Evolutionary conservation across 2,329 filamentous ascomycete genomes (phyloP), one percentile per base, ranked within the genome.

Genomic region (Claviceps spartinae): DNA sequence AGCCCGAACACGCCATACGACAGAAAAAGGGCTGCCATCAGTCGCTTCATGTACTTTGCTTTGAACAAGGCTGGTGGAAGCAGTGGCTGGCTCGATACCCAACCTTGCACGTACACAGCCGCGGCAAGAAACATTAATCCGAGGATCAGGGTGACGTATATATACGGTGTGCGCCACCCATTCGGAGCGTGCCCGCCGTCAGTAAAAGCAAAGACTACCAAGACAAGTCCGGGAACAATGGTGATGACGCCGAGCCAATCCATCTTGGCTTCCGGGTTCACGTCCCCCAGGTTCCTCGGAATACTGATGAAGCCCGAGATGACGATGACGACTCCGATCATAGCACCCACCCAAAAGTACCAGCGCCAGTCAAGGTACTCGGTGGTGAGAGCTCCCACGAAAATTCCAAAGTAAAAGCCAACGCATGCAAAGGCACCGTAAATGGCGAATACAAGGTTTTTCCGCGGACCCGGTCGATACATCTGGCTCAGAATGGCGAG

Each of bases 191-290:
- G 80, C 0, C 81, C 77, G 7, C 81, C 82, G 47, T 88, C 82
- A 0, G 86, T 89, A 49, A 93, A 77, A 0, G 86, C 83, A 59
- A 83, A 91, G 0, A 88, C 82, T 56, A 88, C 72, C 26, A 93
- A 72, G 2, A 85, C 72, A 13, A 89, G 65, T 0, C 83, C 86
- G 0, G 75, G 73, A 0, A 86, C 73, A 16, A 83, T 82, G 14
- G 82, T 76, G 2, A 65, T 61, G 1, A 77, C 67, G 0, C 85
- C 85, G 52, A 73, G 68, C 77, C 81, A 88, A 62, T 90, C 86
- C 83, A 89, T 88, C 36, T 57, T 57, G 7, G 67, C 52, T 1
- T 45, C 48, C 1, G 57, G 52, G 16, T 62, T 57, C 1, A 59
- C 47, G 11, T 65, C 38, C 49, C 60, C 54, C 49, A 64, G 59